Percentiles rank a stretch among this genome's conserved stretches.
Conservation (phyloP, 768 basidiomycete species). For the Tulasnella sp. region DNA sequence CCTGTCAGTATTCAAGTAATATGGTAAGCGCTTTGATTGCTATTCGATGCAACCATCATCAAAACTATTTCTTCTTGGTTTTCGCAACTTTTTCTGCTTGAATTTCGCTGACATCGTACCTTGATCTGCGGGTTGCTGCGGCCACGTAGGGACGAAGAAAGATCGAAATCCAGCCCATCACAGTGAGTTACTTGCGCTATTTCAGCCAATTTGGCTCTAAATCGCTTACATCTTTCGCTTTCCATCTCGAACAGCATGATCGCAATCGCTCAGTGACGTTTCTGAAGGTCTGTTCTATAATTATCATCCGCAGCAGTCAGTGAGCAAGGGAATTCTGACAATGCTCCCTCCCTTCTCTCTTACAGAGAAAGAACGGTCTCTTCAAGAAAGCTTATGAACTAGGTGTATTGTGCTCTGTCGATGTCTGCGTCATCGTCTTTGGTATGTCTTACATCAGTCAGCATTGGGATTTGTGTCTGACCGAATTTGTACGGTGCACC, state of each 20-base stretch:
- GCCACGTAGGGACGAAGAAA: constrained; percentile 62
- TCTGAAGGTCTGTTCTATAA: constrained; percentile 49
- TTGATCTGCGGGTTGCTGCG: no score
- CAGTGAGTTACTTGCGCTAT: constrained; percentile 34
- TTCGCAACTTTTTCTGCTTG: no score
- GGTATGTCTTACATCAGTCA: constrained; percentile 30
- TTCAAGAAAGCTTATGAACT: constrained; percentile 89
- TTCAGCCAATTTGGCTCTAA: not conserved
- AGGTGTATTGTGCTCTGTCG: constrained; percentile 79
- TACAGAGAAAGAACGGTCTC: constrained; percentile 73
- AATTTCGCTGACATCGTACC: no score
- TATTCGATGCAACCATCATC: no score
- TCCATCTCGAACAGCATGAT: constrained; percentile 53
- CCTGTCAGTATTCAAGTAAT: no score
- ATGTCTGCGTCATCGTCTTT: constrained; percentile 80
- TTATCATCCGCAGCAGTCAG: constrained; percentile 6
- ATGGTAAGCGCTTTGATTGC: no score
- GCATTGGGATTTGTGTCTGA: not conserved
- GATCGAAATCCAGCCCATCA: constrained; percentile 73
- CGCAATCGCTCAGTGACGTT: constrained; percentile 85
- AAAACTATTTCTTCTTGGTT: no score
- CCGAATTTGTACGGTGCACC: constrained; percentile 31
- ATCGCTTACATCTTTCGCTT: not conserved
- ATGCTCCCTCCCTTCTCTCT: not conserved
- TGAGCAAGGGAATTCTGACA: not conserved